These are phyloP conservation scores for Boechera divaricarpa DNA, from an alignment of 345 rosid species.

Conservation along the genomic window DNA sequence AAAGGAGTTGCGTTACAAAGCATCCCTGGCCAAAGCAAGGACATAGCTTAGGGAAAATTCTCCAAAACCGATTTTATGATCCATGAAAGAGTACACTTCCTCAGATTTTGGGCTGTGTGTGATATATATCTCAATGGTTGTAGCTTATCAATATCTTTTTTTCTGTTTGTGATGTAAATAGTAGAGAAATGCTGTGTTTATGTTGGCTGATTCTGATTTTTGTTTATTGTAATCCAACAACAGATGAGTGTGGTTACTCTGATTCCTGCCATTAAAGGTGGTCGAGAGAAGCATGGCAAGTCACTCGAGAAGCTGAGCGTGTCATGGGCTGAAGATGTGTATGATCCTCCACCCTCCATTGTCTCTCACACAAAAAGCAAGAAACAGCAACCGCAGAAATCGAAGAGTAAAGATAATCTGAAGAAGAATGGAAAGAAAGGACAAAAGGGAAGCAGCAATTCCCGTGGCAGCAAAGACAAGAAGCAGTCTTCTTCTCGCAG, in stretches of 20 bases:
- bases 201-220: conserved; percentile 17
- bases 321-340: conserved; percentile 92
- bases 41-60: not conserved
- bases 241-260: conserved; percentile 50
- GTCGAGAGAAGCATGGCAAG: conserved; percentile 67
- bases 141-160: not conserved
- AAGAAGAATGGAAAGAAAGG: conserved; percentile 81
- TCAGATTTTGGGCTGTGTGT: conserved; percentile 10
- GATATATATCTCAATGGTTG: not conserved
- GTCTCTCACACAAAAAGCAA: conserved; percentile 63
- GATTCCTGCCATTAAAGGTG: conserved; percentile 82
- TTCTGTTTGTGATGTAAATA: not conserved
- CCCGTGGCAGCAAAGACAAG: conserved; percentile 63
- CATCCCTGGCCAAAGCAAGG: not conserved
- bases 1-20: not conserved
- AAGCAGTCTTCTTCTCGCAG: conserved; percentile 52
- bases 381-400: conserved; percentile 56
- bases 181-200: not conserved
- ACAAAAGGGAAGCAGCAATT: conserved; percentile 64
- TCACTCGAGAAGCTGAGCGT: conserved; percentile 58
- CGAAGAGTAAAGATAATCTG: conserved; percentile 55
- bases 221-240: not conserved
- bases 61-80: not conserved
- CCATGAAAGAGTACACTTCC: not conserved
- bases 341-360: conserved; percentile 82